Evolutionary conservation across 805 yeast genomes (phyloP), one percentile per base, ranked within the genome.

Genomic region (Candida pini): DNA sequence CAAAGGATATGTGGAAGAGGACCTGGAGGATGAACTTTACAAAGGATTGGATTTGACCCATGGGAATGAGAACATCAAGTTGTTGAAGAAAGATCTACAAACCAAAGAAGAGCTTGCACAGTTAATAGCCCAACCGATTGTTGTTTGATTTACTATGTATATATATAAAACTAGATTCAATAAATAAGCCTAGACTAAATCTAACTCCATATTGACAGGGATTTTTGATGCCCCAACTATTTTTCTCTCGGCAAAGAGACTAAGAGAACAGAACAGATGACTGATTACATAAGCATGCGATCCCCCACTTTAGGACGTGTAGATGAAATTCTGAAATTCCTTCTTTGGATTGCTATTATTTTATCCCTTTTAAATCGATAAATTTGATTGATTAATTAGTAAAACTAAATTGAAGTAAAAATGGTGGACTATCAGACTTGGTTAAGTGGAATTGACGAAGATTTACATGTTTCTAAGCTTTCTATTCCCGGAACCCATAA

Each of bases 401-500:
- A n/a, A n/a, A n/a, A n/a, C n/a, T n/a, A n/a, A n/a, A n/a, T n/a
- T n/a, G n/a, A n/a, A n/a, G n/a, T 7, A 12, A 22, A 17, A 26
- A 58, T 43, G 51, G 53, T 45, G 13, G 36, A 45, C 21, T 50
- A 42, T 36, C 18, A 30, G 17, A 19, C 8, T 21, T 82, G 90
- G 92, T 57, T 78, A 63, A 52, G 58, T 22, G 65, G 68, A 9
- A 50, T 81, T 38, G 56, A 62, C 34, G 84, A 79, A 50, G 63
- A 75, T 53, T 61, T 69, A 15, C 49, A 49, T 26, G 41, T 83
- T 23, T 65, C 81, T 4, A 60, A 68, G 37, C 64, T 83, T 34
- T 64, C 89, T 0, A 64, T 83, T 33, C 88, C 90, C 8, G 92
- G 92, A n/a, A 82, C 90, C n/a, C 92, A 83, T 61, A 82, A 83